A percentile compares a stretch with the other conserved stretches of the same genome.
phyloP scores from a whole-genome alignment of 345 rosid species.

The Euphorbia pulcherrima region DNA sequence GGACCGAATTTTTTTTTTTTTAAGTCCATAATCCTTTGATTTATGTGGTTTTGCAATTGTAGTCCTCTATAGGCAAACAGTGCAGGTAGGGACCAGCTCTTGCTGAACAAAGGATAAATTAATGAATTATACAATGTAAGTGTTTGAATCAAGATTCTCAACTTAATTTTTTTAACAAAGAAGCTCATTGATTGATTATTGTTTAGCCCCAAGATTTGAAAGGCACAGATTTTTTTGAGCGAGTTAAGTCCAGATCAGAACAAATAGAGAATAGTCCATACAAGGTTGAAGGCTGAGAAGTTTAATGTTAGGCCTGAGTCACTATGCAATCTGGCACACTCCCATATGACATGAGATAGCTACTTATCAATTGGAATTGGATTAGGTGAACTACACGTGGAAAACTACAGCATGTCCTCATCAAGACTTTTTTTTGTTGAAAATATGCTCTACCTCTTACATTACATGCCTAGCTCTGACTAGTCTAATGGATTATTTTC shows the following conservation, averaged over 20 bases:
- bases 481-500: slow-evolving; percentile 23
- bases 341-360: slow-evolving; percentile 46
- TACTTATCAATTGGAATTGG: slow-evolving; percentile 21
- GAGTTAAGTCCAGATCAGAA: too few relatives aligned
- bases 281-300: too few relatives aligned
- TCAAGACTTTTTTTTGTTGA: slow-evolving; percentile 39
- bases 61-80: too few relatives aligned
- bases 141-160: too few relatives aligned
- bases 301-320: slow-evolving; percentile 48
- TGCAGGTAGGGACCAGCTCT: neutral
- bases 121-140: too few relatives aligned
- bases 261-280: too few relatives aligned
- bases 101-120: neutral
- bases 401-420: slow-evolving; percentile 46
- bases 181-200: neutral
- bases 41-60: too few relatives aligned
- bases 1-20: too few relatives aligned
- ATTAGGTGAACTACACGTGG: slow-evolving; percentile 83
- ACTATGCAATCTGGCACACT: slow-evolving; percentile 34
- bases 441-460: slow-evolving; percentile 24
- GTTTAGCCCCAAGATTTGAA: neutral
- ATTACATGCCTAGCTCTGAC: slow-evolving; percentile 37
- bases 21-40: neutral
- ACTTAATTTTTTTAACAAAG: neutral
- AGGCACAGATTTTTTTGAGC: neutral